phyloP scores from a whole-genome alignment of 2,329 filamentous ascomycete species.

The Fusarium sp. region DNA sequence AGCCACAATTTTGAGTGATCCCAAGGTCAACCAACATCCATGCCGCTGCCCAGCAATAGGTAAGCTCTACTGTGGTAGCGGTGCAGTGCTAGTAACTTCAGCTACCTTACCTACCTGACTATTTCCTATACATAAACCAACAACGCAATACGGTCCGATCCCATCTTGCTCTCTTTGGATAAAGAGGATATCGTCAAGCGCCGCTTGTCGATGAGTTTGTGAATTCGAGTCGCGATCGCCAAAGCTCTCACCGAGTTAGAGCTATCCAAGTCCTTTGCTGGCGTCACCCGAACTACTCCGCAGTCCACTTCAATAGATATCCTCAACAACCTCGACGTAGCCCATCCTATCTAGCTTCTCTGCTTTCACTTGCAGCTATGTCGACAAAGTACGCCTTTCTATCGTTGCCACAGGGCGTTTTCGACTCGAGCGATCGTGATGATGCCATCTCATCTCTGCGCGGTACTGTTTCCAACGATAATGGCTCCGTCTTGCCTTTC shows the following conservation, averaged over 20 bases:
- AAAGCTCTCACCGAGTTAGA: conserved; percentile 18
- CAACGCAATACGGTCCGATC: conserved; percentile 1
- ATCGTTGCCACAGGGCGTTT: conserved; percentile 88
- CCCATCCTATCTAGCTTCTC: conserved; percentile 6
- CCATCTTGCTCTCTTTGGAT: neutral
- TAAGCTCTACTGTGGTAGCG: conserved; percentile 24
- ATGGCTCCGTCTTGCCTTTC: conserved; percentile 81
- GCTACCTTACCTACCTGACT: conserved; percentile 3
- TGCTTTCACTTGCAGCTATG: conserved; percentile 50
- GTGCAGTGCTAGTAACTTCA: conserved; percentile 28
- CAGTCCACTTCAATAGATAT: conserved; percentile 17
- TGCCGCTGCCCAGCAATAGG: conserved; percentile 22
- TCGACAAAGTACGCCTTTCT: conserved; percentile 82
- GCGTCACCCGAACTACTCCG: conserved; percentile 27
- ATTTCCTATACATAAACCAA: neutral
- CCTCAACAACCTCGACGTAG: conserved; percentile 13
- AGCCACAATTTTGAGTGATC: conserved; percentile 1
- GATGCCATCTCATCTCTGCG: conserved; percentile 83
- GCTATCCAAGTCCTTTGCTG: conserved; percentile 17
- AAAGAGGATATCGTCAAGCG: conserved; percentile 5
- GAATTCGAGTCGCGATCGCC: neutral
- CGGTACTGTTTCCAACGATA: conserved; percentile 76
- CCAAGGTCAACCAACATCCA: conserved; percentile 19
- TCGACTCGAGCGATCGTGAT: conserved; percentile 81
- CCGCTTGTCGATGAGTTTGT: conserved; percentile 20